These are phyloP conservation scores for Arthroderma sp. DNA, from an alignment of 2,329 filamentous ascomycete species.

Conservation along the genomic window DNA sequence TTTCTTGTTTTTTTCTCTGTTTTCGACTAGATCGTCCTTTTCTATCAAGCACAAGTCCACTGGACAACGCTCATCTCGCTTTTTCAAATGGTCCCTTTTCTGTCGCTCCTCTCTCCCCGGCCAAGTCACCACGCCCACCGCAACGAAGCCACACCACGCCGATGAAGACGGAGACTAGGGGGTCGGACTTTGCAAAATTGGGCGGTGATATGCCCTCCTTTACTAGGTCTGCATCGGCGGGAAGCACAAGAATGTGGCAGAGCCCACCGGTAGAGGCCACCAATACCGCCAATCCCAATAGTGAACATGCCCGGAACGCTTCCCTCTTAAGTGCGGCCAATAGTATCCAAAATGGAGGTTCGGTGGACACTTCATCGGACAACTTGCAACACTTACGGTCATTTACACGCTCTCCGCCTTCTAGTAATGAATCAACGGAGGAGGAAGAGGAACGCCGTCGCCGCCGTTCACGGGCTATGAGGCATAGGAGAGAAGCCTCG, in stretches of 20 bases:
- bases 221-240: conserved; percentile 27
- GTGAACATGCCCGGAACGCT: neutral
- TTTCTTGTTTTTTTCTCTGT: too few relatives aligned
- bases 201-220: conserved; percentile 44
- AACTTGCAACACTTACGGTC: neutral
- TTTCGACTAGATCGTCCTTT: conserved; percentile 26
- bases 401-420: neutral
- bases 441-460: conserved; percentile 1
- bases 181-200: conserved; percentile 21
- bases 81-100: conserved; percentile 39
- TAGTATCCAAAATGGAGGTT: neutral
- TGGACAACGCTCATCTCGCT: conserved; percentile 40
- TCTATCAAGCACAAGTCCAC: conserved; percentile 39
- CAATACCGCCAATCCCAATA: conserved; percentile 2
- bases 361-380: neutral
- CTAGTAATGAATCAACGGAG: neutral
- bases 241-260: conserved; percentile 3
- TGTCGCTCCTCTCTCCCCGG: conserved; percentile 49
- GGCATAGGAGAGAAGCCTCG: conserved; percentile 10
- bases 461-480: conserved; percentile 5
- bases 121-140: conserved; percentile 28
- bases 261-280: too few relatives aligned
- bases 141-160: conserved; percentile 29
- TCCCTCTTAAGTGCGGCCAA: neutral
- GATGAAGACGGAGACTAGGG: conserved; percentile 4